These are phyloP conservation scores for Phytophthora sp. DNA, from an alignment of 352 stramenopile genomes.

Conservation along the genomic window DNA sequence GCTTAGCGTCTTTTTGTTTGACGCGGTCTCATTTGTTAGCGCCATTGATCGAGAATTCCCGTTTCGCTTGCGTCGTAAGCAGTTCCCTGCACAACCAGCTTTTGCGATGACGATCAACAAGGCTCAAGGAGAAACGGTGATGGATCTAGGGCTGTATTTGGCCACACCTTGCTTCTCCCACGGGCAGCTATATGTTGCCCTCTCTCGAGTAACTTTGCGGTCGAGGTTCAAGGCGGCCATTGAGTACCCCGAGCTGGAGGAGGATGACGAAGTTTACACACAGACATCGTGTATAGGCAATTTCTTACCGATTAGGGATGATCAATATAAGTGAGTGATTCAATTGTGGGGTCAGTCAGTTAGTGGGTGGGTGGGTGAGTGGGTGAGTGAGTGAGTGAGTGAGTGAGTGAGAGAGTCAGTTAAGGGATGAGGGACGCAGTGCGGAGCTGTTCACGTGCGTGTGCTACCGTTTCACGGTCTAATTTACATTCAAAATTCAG, in stretches of 20 bases:
- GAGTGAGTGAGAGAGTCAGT: too few species aligned
- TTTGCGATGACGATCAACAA: conserved; percentile 8
- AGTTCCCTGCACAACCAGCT: conserved; percentile 34
- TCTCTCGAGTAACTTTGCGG: background rate
- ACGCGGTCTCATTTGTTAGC: conserved; percentile 4
- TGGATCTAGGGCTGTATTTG: background rate
- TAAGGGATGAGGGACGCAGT: too few species aligned
- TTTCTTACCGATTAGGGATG: too few species aligned
- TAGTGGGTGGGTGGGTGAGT: too few species aligned
- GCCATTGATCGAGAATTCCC: conserved; percentile 18
- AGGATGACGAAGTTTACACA: background rate
- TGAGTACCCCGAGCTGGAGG: conserved; percentile 9
- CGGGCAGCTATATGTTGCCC: background rate
- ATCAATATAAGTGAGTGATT: too few species aligned
- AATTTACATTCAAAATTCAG: too few species aligned
- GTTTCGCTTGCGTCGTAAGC: conserved; percentile 27
- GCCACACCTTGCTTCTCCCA: background rate
- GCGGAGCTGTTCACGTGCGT: too few species aligned
- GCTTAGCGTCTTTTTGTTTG: background rate
- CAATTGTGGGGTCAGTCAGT: too few species aligned
- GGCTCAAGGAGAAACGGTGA: background rate
- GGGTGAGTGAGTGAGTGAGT: too few species aligned
- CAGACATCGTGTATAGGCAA: conserved; percentile 20
- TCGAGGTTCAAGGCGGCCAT: conserved; percentile 4
- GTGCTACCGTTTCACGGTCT: too few species aligned